Conservation (phyloP, 768 basidiomycete genomes). For the Phanerochaete carnosa region DNA sequence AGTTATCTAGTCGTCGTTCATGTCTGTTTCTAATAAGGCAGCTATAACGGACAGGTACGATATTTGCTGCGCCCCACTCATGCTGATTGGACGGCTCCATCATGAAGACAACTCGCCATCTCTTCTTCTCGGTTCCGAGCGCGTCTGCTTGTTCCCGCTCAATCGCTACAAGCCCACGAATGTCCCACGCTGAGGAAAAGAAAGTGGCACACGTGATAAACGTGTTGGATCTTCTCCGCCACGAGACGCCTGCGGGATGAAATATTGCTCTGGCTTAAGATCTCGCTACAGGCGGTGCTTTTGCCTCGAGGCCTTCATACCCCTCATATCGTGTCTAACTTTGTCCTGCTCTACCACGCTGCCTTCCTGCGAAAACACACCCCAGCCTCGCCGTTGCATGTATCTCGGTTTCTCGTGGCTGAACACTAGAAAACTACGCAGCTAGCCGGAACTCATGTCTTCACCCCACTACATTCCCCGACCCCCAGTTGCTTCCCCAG, state of each 20-base stretch:
- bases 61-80: too few species aligned
- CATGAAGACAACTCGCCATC: too few species aligned
- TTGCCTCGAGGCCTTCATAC: conserved; percentile 9
- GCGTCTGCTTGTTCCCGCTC: too few species aligned
- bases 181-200: background rate
- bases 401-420: background rate
- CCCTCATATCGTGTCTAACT: background rate
- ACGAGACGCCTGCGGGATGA: background rate
- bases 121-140: too few species aligned
- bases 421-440: conserved; percentile 4
- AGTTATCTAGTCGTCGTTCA: too few species aligned
- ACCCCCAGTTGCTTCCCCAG: conserved; percentile 29
- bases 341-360: background rate
- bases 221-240: conserved; percentile 8
- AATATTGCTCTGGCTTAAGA: background rate
- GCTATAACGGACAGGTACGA: too few species aligned
- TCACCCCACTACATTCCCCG: conserved; percentile 31
- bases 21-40: too few species aligned
- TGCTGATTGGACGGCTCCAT: too few species aligned
- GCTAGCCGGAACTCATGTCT: conserved; percentile 19
- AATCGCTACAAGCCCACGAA: background rate
- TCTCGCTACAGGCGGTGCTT: background rate
- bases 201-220: conserved; percentile 6
- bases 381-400: conserved; percentile 12
- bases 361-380: conserved; percentile 2